These are phyloP conservation scores for Sordaria brevicollis DNA, from an alignment of 495 filamentous ascomycete species.

Conservation along the genomic window DNA sequence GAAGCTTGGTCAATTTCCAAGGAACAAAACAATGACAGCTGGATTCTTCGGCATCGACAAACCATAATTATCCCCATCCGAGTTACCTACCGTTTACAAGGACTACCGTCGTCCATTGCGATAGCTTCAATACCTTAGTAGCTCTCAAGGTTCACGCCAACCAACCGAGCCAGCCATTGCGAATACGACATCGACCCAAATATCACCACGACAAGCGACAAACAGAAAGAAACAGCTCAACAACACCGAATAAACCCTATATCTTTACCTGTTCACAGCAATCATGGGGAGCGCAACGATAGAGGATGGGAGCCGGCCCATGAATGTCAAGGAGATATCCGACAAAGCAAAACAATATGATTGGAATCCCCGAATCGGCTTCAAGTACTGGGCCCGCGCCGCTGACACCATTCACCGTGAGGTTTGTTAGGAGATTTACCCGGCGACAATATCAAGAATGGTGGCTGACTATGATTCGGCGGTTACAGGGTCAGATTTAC, in stretches of 20 bases:
- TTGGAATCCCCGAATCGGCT: conserved; percentile 61
- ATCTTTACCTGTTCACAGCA: neutral
- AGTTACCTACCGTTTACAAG: too few relatives aligned
- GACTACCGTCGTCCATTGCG: neutral
- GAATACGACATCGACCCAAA: neutral
- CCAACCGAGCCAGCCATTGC: neutral
- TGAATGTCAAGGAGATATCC: conserved; percentile 64
- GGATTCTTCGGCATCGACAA: neutral
- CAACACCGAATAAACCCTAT: neutral
- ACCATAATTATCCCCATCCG: neutral
- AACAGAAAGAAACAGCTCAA: neutral
- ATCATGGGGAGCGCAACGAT: neutral
- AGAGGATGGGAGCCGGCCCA: conserved; percentile 33
- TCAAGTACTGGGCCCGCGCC: conserved; percentile 75
- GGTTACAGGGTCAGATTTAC: conserved; percentile 48
- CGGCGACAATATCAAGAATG: neutral
- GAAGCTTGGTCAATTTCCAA: neutral
- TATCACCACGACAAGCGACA: neutral
- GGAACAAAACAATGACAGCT: neutral
- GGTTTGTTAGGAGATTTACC: conserved; percentile 35
- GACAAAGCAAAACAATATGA: conserved; percentile 63
- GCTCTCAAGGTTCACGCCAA: neutral
- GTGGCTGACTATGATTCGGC: neutral
- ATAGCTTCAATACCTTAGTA: neutral
- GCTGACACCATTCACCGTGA: conserved; percentile 69